Evolutionary conservation across 2,329 filamentous ascomycete genomes (phyloP).

Genomic region (Trichoderma sp.): DNA sequence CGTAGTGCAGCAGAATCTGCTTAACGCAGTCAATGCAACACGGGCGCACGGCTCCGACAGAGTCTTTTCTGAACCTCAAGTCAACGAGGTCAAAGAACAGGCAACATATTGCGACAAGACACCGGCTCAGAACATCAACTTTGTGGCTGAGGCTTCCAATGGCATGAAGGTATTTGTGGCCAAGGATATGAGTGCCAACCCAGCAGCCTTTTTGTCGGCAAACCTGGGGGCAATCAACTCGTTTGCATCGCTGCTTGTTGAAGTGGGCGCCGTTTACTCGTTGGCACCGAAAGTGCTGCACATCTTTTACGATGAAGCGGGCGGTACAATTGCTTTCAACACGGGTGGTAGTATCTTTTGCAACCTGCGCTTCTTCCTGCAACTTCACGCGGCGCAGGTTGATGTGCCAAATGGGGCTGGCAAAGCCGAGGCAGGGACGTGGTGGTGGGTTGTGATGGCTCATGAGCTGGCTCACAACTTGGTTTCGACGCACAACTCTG

Average conservation of each 20-base stretch:
- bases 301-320: conserved; percentile 81
- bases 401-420: conserved; percentile 46
- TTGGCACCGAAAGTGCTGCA: conserved; percentile 72
- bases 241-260: conserved; percentile 71
- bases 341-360: conserved; percentile 85
- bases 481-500: conserved; percentile 73
- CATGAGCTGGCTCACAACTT: conserved; percentile 97
- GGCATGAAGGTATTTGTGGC: conserved; percentile 76
- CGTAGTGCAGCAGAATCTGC: conserved; percentile 69
- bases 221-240: conserved; percentile 66
- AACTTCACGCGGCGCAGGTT: conserved; percentile 68
- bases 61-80: conserved; percentile 73
- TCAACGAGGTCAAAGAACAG: conserved; percentile 77
- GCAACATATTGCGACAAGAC: conserved; percentile 83
- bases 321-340: conserved; percentile 92
- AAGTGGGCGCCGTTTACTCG: conserved; percentile 73
- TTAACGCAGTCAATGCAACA: conserved; percentile 78
- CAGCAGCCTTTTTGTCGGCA: conserved; percentile 59
- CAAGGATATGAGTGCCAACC: conserved; percentile 54
- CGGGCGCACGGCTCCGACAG: conserved; percentile 73
- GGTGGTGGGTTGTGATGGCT: conserved; percentile 95
- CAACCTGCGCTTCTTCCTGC: conserved; percentile 84
- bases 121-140: conserved; percentile 72
- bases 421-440: conserved; percentile 71
- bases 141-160: conserved; percentile 69